These are phyloP conservation scores for Ganoderma lingzhi DNA, from an alignment of 1,284 basidiomycete genomes.

Conservation along the genomic window DNA sequence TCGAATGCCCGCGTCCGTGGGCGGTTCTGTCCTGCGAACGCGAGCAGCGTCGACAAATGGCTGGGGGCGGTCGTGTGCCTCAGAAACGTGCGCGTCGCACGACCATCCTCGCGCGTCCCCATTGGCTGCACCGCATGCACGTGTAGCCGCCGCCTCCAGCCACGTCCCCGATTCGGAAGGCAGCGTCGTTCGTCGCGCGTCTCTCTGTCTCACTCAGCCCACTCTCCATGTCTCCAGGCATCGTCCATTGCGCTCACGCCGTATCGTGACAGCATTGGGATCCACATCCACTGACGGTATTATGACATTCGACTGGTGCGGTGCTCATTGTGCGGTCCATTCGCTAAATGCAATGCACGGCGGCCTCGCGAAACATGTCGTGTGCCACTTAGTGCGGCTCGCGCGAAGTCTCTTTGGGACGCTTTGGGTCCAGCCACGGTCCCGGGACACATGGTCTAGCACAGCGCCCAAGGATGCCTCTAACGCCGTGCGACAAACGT, in stretches of 20 bases:
- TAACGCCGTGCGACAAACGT: constrained; percentile 4
- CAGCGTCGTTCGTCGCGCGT: constrained; percentile 25
- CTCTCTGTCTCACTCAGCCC: background rate
- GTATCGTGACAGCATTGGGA: background rate
- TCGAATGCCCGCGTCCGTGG: constrained; percentile 22
- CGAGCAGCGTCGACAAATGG: constrained; percentile 25
- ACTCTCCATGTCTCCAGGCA: background rate
- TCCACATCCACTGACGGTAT: background rate
- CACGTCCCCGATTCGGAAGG: constrained; percentile 33
- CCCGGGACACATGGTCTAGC: background rate
- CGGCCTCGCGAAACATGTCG: constrained; percentile 3
- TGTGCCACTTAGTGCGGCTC: background rate
- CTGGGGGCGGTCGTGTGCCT: constrained; percentile 34
- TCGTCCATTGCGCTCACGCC: background rate
- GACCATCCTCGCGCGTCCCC: constrained; percentile 36
- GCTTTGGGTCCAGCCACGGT: background rate
- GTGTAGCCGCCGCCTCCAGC: constrained; percentile 34
- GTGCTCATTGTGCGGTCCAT: background rate
- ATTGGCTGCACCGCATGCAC: constrained; percentile 42
- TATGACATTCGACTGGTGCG: background rate
- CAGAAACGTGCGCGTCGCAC: constrained; percentile 46
- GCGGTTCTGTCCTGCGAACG: constrained; percentile 23
- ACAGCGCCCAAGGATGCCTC: constrained; percentile 4
- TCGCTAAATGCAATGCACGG: background rate
- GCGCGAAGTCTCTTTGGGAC: background rate